phyloP scores from a whole-genome alignment of 2,329 filamentous ascomycete genomes.

The Nectriaceae sp. region DNA sequence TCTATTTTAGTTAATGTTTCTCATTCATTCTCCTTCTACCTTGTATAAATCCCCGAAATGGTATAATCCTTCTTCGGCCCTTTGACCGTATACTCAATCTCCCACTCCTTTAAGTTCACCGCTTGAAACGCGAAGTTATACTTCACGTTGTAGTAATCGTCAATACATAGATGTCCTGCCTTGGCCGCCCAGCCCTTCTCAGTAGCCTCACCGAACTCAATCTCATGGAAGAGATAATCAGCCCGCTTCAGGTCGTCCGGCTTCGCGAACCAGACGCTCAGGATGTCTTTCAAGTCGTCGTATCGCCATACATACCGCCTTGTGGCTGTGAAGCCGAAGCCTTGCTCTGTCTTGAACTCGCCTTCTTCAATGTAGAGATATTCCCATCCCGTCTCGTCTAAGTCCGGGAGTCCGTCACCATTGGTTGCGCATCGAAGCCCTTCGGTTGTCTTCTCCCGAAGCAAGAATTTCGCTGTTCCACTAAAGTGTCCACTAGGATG shows the following conservation, averaged over 20 bases:
- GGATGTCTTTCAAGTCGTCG: conserved; percentile 55
- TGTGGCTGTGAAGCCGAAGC: conserved; percentile 59
- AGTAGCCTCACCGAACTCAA: conserved; percentile 56
- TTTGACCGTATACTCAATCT: conserved; percentile 64
- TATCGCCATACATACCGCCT: conserved; percentile 76
- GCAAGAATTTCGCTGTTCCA: conserved; percentile 66
- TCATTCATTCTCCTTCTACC: conserved; percentile 34
- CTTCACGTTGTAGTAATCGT: conserved; percentile 70
- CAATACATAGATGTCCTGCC: conserved; percentile 69
- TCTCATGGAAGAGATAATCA: conserved; percentile 74
- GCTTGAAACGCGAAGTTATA: conserved; percentile 68
- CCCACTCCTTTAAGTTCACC: conserved; percentile 59
- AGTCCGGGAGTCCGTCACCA: conserved; percentile 11
- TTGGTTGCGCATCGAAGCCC: conserved; percentile 41
- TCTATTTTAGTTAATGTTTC: no score
- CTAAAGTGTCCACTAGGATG: conserved; percentile 66
- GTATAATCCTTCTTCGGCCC: conserved; percentile 76
- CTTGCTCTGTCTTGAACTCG: conserved; percentile 59
- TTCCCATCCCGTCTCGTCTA: conserved; percentile 48
- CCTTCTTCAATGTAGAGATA: conserved; percentile 72
- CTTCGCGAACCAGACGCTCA: conserved; percentile 76
- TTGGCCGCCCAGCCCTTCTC: conserved; percentile 61
- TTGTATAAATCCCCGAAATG: conserved; percentile 54
- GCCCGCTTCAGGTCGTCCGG: conserved; percentile 61
- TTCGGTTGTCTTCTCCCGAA: conserved; percentile 60